Base-by-base conservation (phyloP, 768 basidiomycete genomes). In the Amanita muscaria region DNA sequence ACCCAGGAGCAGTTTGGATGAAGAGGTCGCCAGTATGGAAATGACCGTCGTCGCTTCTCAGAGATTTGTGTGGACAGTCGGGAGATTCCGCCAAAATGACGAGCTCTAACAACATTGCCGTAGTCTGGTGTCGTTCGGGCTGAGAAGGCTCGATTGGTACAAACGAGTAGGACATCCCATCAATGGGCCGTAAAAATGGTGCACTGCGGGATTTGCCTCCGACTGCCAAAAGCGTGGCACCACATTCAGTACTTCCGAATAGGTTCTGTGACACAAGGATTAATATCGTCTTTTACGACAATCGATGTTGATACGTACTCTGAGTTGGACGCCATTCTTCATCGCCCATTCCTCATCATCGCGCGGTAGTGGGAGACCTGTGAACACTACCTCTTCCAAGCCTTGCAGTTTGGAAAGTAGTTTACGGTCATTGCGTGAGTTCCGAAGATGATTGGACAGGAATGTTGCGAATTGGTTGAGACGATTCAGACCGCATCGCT, bases 161-260 rank as follows among this genome's bases (percentile, higher is more conserved):
- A 61, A 88, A 88, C 14, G 64, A 70, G 52, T 87, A 88, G 10
- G 72, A 72, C 15, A 78, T 77, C 38, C 76, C 75, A 18, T 78
- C 71, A 15, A 87, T 58, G 10, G 78, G 66, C 22, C 67, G 69
- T 29, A 88, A 70, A 47, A 77, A 64, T 24, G 68, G 67, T 43
- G 73, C 72, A 48, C 74, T 66, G 33, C 62, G 65, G 29, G 73
- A 77, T 42, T 66, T 62, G 25, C 73, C 76, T 37, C 79, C 80
- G 35, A 41, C 27, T 8, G 83, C 80, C 21, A 79, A 57, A 46
- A 89, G 65, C 72, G 83, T 83, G 1, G 75, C 80, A 30, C 83
- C 83, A 49, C 82, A 75, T 65, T 89, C 87, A 2, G 87, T 89
- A 59, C 76, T 85, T n/a, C 87, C 87, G 56, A 88, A 88, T n/a